phyloP scores from a whole-genome alignment of 2,329 filamentous ascomycete species.

The Gaeumannomyces sp. region DNA sequence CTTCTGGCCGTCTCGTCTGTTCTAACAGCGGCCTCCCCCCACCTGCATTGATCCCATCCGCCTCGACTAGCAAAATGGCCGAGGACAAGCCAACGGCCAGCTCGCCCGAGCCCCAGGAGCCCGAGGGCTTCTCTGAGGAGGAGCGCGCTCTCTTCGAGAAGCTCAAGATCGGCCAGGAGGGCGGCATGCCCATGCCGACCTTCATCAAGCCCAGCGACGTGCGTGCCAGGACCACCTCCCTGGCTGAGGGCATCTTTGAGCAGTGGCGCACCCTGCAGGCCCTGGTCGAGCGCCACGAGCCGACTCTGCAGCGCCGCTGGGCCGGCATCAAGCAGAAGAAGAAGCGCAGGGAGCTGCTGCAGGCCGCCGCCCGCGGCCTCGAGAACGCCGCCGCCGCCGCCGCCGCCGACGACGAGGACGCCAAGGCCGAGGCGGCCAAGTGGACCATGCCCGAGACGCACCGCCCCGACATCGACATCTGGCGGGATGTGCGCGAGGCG shows the following conservation, averaged over 20 bases:
- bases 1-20: background rate
- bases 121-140: conserved; percentile 15
- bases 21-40: background rate
- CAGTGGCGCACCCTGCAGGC: conserved; percentile 24
- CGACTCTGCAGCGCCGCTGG: conserved; percentile 47
- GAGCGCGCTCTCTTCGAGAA: conserved; percentile 15
- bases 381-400: background rate
- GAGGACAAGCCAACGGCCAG: background rate
- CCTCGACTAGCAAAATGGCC: background rate
- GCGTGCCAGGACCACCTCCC: conserved; percentile 4
- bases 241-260: conserved; percentile 13
- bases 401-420: background rate
- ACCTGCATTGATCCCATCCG: background rate
- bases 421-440: conserved; percentile 5
- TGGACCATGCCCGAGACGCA: conserved; percentile 10
- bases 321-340: conserved; percentile 14
- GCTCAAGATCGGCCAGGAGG: conserved; percentile 15
- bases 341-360: conserved; percentile 11
- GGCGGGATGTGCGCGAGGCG: conserved; percentile 11
- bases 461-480: conserved; percentile 14
- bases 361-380: conserved; percentile 4
- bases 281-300: conserved; percentile 45
- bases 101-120: conserved; percentile 7
- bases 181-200: conserved; percentile 14
- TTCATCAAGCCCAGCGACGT: conserved; percentile 16